Evolutionary conservation across 1,284 basidiomycete genomes (phyloP).

Genomic region (Tetrapyrgos nigripes): DNA sequence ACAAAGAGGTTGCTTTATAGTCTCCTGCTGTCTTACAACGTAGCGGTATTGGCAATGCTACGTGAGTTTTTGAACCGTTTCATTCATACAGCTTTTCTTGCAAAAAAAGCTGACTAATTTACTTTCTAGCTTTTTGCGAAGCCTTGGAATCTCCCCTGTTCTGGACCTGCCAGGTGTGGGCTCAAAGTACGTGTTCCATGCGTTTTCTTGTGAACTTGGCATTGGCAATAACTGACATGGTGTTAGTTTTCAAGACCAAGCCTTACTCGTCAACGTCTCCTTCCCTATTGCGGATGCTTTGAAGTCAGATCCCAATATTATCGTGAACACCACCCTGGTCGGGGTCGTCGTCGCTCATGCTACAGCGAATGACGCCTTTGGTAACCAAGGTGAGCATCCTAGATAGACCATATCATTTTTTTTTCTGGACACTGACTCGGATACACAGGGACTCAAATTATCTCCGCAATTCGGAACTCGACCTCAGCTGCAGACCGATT

Average conservation of each 20-base stretch:
- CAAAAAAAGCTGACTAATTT: too few species aligned
- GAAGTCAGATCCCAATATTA: neutral
- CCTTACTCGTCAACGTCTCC: conserved; percentile 3
- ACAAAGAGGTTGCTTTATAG: neutral
- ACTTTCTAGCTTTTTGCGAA: too few species aligned
- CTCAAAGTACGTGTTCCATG: too few species aligned
- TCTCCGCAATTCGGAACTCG: neutral
- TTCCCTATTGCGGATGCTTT: too few species aligned
- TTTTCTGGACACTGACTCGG: neutral
- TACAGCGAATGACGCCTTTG: conserved; percentile 1
- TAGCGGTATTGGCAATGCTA: conserved; percentile 7
- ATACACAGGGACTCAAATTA: neutral
- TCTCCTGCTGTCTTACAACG: conserved; percentile 6
- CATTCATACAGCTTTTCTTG: too few species aligned
- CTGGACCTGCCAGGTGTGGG: too few species aligned
- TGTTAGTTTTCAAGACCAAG: conserved; percentile 9
- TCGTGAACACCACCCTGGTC: conserved; percentile 2
- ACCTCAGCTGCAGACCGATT: neutral
- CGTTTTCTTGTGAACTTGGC: too few species aligned
- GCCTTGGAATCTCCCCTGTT: too few species aligned
- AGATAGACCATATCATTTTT: neutral
- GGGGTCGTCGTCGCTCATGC: conserved; percentile 1
- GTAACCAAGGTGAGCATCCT: neutral
- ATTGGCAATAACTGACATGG: too few species aligned
- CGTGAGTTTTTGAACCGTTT: neutral